Conservation (phyloP, 2,329 filamentous ascomycete genomes). For the Parastagonospora nodorum region DNA sequence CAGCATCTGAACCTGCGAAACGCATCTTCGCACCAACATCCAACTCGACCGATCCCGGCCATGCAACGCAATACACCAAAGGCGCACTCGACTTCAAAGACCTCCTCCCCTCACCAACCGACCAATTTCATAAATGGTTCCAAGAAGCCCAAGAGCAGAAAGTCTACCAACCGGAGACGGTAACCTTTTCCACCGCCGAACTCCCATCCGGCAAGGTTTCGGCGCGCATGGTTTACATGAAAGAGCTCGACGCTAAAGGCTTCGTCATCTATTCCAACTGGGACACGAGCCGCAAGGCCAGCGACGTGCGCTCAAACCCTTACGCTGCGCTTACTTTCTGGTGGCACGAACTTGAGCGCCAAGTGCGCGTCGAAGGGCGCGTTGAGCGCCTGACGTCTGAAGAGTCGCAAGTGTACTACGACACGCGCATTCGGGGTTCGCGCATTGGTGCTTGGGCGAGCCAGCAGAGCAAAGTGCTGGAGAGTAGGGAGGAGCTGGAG, state of each 20-base stretch:
- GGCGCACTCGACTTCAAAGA: slow-evolving; percentile 65
- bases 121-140: slow-evolving; percentile 93
- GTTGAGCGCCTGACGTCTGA: slow-evolving; percentile 68
- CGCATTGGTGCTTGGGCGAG: slow-evolving; percentile 93
- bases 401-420: slow-evolving; percentile 73
- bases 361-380: slow-evolving; percentile 85
- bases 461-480: slow-evolving; percentile 78
- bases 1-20: slow-evolving; percentile 32
- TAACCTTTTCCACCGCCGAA: slow-evolving; percentile 81
- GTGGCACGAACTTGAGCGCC: slow-evolving; percentile 85
- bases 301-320: slow-evolving; percentile 73
- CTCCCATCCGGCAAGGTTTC: slow-evolving; percentile 85
- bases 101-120: slow-evolving; percentile 69
- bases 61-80: slow-evolving; percentile 77
- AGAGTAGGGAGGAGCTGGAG: slow-evolving; percentile 74
- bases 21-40: slow-evolving; percentile 67
- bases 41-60: slow-evolving; percentile 56
- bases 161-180: slow-evolving; percentile 82
- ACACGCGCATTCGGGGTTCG: slow-evolving; percentile 74
- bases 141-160: slow-evolving; percentile 65
- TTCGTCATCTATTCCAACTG: slow-evolving; percentile 97
- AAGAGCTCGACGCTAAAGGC: slow-evolving; percentile 81
- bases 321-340: slow-evolving; percentile 86
- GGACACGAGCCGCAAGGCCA: slow-evolving; percentile 72
- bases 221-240: slow-evolving; percentile 88